Evolutionary conservation across 352 stramenopile genomes (phyloP), one percentile per base, ranked within the genome.

Genomic region (Pythium phragmiticola): DNA sequence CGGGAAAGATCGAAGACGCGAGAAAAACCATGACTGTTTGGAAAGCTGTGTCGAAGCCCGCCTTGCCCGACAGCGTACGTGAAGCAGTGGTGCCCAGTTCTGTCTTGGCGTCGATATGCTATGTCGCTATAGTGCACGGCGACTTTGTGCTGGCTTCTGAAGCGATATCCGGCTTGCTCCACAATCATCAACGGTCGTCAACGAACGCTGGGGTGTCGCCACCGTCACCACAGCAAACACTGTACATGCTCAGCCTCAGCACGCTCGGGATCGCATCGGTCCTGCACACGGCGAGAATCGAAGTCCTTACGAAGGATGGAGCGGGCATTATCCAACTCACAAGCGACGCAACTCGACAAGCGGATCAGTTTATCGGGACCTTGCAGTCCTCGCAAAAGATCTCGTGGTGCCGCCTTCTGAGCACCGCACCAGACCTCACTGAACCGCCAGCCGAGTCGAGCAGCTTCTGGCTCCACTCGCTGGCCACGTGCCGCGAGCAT

Each of bases 21-120:
- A 39, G 34, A 21, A 13, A 11, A 30, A 49, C 48, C 5, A 61
- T 70, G 30, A 2, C n/a, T 7, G 17, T 47, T 5, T 57, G 51
- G 51, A 33, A 8, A 52, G 26, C 26, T 9, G 12, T 52, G 17
- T 52, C n/a, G 19, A 52, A 34, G 46, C 4, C 28, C n/a, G 9
- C 34, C 12, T 19, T 21, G 0, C 37, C 13, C 26, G 52, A 49
- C 30, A 2, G 11, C 11, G 9, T 19, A 19, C 28, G 28, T 23
- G 23, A 26, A 7, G 16, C 23, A 11, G 7, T 41, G 46, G 4
- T 70, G 2, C 49, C 63, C 8, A 65, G 56, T 7, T 57, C 56
- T 5, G 26, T 82, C 51, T 73, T 87, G 34, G 57, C 76, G 39
- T 74, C 72, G 30, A 78, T 85, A 42, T 67, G 75, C 17, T 37